Conservation (phyloP, 2,329 filamentous ascomycete genomes). For the Epicoccum nigrum region DNA sequence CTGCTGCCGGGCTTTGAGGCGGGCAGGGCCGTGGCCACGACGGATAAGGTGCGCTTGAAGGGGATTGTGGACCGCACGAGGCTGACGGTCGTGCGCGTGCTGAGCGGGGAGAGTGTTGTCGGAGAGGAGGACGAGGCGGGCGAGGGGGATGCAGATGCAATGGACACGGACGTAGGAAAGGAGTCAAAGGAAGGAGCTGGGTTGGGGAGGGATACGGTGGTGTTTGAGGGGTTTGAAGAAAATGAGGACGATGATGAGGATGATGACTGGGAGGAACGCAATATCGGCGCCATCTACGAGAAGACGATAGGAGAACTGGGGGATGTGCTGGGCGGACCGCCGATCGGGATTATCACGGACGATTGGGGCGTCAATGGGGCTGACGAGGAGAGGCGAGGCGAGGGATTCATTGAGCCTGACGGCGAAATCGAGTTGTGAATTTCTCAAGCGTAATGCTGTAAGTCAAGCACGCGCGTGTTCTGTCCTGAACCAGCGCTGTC, state of each 20-base stretch:
- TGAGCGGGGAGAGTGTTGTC: constrained; percentile 61
- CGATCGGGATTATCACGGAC: constrained; percentile 56
- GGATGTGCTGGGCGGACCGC: constrained; percentile 63
- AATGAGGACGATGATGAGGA: constrained; percentile 53
- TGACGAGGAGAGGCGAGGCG: constrained; percentile 17
- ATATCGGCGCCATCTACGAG: constrained; percentile 73
- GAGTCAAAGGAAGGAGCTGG: constrained; percentile 20
- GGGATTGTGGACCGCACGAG: constrained; percentile 80
- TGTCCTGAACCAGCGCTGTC: too few species aligned
- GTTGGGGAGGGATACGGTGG: constrained; percentile 29
- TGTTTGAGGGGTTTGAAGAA: constrained; percentile 49
- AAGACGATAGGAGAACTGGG: constrained; percentile 77
- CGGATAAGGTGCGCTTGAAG: constrained; percentile 86
- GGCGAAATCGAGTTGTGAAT: constrained; percentile 19
- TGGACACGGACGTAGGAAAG: constrained; percentile 43
- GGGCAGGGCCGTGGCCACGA: constrained; percentile 70
- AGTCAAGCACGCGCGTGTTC: background rate
- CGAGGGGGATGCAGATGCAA: constrained; percentile 17
- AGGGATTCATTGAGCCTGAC: constrained; percentile 23
- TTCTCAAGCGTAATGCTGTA: too few species aligned
- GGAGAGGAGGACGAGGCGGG: constrained; percentile 37
- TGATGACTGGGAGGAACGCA: constrained; percentile 37
- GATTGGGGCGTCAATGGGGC: constrained; percentile 28
- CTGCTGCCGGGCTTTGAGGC: constrained; percentile 73
- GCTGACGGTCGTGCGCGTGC: constrained; percentile 70